Conservation (phyloP, 78 protist species). For the Dictyostelium firmibasis region DNA sequence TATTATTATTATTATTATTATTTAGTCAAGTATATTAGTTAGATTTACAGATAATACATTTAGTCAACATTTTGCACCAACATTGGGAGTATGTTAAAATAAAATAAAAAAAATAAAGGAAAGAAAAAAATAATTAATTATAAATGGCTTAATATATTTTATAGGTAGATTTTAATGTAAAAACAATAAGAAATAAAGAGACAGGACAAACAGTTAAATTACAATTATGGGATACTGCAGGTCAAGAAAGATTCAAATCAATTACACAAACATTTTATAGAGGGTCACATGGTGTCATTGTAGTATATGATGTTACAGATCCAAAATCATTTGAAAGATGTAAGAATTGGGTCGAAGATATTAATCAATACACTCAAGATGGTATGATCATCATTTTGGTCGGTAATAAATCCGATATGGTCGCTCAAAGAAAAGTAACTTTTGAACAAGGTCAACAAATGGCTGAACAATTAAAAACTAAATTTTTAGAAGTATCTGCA, state of each 20-base stretch:
- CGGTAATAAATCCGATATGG: conserved; percentile 61
- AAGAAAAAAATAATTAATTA: conserved; percentile 28
- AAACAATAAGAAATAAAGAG: conserved; percentile 69
- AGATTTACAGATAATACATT: conserved; percentile 74
- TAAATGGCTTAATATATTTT: neutral
- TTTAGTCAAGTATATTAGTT: conserved; percentile 47
- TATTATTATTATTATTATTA: too few relatives aligned
- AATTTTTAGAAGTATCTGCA: conserved; percentile 52
- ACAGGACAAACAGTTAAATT: conserved; percentile 70
- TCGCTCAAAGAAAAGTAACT: conserved; percentile 46
- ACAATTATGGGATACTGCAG: conserved; percentile 87
- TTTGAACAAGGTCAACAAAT: conserved; percentile 61
- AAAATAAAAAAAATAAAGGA: conserved; percentile 44
- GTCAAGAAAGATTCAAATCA: conserved; percentile 89
- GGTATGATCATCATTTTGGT: conserved; percentile 75
- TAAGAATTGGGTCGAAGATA: conserved; percentile 57
- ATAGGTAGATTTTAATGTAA: conserved; percentile 63
- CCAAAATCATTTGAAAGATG: conserved; percentile 67
- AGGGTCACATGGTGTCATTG: conserved; percentile 65
- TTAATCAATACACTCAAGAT: conserved; percentile 36
- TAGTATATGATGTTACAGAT: conserved; percentile 59
- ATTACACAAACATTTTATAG: conserved; percentile 85
- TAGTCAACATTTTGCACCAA: conserved; percentile 61
- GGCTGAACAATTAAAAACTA: conserved; percentile 47
- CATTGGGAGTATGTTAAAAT: conserved; percentile 48